phyloP scores from a whole-genome alignment of 441 rosid genomes.

The Erodium chrysanthum region DNA sequence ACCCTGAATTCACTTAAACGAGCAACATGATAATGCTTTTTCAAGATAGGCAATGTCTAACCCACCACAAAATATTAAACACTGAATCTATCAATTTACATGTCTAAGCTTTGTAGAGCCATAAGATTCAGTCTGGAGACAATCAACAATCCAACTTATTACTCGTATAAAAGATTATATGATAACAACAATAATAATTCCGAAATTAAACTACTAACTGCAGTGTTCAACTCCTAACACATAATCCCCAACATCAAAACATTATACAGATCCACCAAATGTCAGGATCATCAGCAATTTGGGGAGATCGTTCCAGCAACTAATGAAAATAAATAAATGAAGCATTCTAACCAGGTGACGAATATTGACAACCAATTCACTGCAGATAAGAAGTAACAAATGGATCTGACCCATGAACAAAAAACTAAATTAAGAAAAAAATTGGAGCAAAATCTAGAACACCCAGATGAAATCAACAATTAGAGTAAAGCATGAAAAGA shows the following conservation, averaged over 20 bases:
- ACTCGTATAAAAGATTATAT: background rate
- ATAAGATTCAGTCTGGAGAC: background rate
- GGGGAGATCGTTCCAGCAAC: background rate
- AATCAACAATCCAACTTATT: background rate
- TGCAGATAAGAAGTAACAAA: too few species aligned
- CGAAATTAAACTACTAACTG: background rate
- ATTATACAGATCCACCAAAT: background rate
- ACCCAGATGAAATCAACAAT: slow-evolving; percentile 19
- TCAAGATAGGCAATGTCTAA: background rate
- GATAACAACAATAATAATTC: background rate
- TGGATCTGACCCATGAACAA: background rate
- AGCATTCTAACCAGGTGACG: background rate
- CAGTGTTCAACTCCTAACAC: background rate
- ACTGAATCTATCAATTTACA: background rate
- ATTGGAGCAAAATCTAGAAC: slow-evolving; percentile 4
- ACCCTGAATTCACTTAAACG: background rate
- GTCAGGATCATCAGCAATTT: background rate
- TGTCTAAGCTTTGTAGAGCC: background rate
- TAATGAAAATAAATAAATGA: too few species aligned
- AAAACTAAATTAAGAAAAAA: too few species aligned
- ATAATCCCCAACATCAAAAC: background rate
- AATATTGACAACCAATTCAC: background rate
- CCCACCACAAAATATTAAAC: background rate
- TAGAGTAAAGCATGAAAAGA: background rate
- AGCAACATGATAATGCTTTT: background rate